Base-by-base conservation (phyloP, 768 basidiomycete species). In the Lactarius evosmus region DNA sequence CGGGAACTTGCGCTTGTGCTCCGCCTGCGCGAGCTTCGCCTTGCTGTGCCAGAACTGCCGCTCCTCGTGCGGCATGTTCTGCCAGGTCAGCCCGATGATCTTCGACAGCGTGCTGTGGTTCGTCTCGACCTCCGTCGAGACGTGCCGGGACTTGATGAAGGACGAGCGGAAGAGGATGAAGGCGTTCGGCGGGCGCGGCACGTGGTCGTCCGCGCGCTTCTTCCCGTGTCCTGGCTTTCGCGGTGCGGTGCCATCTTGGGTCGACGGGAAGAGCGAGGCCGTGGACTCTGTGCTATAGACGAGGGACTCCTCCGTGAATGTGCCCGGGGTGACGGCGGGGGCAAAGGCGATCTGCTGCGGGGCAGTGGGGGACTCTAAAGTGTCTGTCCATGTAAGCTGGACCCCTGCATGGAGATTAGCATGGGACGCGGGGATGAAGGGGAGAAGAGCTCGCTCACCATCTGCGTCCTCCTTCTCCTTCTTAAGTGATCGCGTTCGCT, bases 141-240 rank as follows among this genome's bases (percentile, higher is more conserved):
- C 88, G 69, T 88, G 87, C 69, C 89, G 86, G 69, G 78, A 82
- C 76, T 88, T 89, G 74, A 91, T 89, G 75, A 91, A 91, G 0
- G 87, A 86, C 0, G 88, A 89, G 66, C 90, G 86, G 79, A 92
- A 93, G 70, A 93, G 82, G 71, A 92, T 93, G 77, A 93, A 93
- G 29, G 90, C 91, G 70, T 93, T 92, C 2, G 90, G 88, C 1
- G 90, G 90, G 49, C 90, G 88, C 19, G 90, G 90, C 66, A 93
- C 89, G 72, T 91, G 88, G 67, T 87, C 83, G 30, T 85, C 83
- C 16, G 84, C 82, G 72, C 87, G 88, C 76, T 88, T 87, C 78
- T 84, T 88, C 53, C 81, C 77, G 69, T 89, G 88, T 0, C 81
- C 79, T 7, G 78, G 73, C 44, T 80, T 80, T 40, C 80, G 80